Conservation (phyloP, 495 filamentous ascomycete species). For the Penicillium riverlandense region DNA sequence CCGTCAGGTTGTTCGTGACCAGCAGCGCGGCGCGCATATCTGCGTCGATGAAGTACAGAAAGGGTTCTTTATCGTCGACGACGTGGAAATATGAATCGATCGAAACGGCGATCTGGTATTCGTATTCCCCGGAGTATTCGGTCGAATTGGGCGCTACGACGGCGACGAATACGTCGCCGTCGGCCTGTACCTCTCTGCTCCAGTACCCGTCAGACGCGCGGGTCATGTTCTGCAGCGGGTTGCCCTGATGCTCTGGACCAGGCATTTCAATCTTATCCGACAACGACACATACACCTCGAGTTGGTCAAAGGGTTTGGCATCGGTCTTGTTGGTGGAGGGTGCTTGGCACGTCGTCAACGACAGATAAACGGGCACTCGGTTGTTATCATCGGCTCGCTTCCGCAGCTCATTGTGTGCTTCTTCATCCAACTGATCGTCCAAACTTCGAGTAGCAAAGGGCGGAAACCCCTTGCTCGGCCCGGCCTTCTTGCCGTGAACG, state of each 20-base stretch:
- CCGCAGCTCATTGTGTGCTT: slow-evolving; percentile 11
- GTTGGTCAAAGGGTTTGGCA: slow-evolving; percentile 49
- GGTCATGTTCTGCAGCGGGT: slow-evolving; percentile 31
- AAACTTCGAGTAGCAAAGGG: too few relatives aligned
- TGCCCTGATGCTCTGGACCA: slow-evolving; percentile 46
- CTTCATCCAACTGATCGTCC: too few relatives aligned
- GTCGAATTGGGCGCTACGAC: slow-evolving; percentile 60
- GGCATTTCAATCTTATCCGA: slow-evolving; percentile 57
- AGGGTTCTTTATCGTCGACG: slow-evolving; percentile 37
- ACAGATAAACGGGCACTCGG: slow-evolving; percentile 53
- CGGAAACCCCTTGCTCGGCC: slow-evolving; percentile 29
- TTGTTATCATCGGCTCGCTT: slow-evolving; percentile 28
- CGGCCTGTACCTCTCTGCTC: slow-evolving; percentile 24
- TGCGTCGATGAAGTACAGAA: slow-evolving; percentile 70
- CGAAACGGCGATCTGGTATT: slow-evolving; percentile 77
- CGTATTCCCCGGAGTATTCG: slow-evolving; percentile 53
- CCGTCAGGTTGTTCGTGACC: slow-evolving; percentile 62
- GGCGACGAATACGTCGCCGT: slow-evolving; percentile 63
- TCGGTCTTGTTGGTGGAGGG: slow-evolving; percentile 43
- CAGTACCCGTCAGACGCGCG: slow-evolving; percentile 52
- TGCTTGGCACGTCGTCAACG: slow-evolving; percentile 73
- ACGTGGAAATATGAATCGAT: slow-evolving; percentile 65
- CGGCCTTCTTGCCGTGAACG: slow-evolving; percentile 26
- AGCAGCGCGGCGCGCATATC: slow-evolving; percentile 71
- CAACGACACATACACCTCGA: slow-evolving; percentile 71